A percentile compares a stretch with the other conserved stretches of the same genome.
Evolutionary conservation across 306 rosid species (phyloP).

Genomic region (Vicia faba): DNA sequence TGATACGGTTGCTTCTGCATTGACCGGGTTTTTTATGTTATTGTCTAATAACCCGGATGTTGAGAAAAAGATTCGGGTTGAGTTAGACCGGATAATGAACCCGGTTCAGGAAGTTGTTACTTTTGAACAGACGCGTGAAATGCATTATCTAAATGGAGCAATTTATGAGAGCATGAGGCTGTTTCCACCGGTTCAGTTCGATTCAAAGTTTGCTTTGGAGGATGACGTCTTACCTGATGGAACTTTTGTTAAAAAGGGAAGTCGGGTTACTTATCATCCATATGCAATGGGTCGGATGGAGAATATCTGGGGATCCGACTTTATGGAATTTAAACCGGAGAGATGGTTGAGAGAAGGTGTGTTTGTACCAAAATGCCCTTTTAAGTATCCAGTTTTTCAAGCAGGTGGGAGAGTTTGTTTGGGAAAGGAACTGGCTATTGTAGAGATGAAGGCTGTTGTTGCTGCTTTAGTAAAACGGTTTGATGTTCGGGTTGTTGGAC

Average conservation of each 20-base stretch:
- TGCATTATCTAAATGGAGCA: constrained; percentile 74
- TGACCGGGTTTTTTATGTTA: constrained; percentile 62
- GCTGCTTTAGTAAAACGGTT: constrained; percentile 49
- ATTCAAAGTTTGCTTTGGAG: constrained; percentile 66
- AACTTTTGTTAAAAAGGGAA: constrained; percentile 58
- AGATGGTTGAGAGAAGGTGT: constrained; percentile 67
- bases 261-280: constrained; percentile 77
- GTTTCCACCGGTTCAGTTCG: constrained; percentile 82
- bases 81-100: constrained; percentile 53
- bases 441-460: constrained; percentile 59
- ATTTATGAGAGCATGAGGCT: constrained; percentile 75
- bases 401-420: constrained; percentile 80
- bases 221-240: constrained; percentile 88
- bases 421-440: constrained; percentile 77
- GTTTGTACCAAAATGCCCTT: constrained; percentile 49
- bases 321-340: constrained; percentile 60
- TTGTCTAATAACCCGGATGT: constrained; percentile 50
- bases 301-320: constrained; percentile 76
- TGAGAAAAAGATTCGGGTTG: constrained; percentile 49
- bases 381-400: constrained; percentile 83
- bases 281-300: constrained; percentile 96
- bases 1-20: constrained; percentile 68
- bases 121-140: constrained; percentile 46
- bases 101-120: constrained; percentile 32
- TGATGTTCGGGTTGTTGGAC: constrained; percentile 44